Conservation (phyloP, 768 basidiomycete species). For the Lyophyllum shimeji region DNA sequence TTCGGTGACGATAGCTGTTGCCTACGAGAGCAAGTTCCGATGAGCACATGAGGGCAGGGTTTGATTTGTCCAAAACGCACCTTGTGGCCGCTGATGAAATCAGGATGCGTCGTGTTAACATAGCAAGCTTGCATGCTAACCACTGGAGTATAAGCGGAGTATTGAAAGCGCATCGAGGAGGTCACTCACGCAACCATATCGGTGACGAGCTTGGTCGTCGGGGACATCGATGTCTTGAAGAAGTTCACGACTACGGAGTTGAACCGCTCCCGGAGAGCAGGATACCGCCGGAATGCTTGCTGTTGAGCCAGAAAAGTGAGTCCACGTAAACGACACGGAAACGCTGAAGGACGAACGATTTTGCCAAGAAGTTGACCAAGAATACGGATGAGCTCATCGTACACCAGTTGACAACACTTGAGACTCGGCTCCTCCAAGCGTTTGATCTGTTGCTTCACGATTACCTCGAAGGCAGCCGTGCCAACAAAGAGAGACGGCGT, state of each 20-base stretch:
- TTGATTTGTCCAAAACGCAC: constrained; percentile 32
- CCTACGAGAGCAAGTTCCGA: constrained; percentile 39
- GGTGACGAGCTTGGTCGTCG: constrained; percentile 91
- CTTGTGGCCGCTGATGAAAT: constrained; percentile 96
- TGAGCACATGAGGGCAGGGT: constrained; percentile 4
- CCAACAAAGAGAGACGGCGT: constrained; percentile 97
- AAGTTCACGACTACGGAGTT: constrained; percentile 95
- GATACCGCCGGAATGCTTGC: constrained; percentile 96
- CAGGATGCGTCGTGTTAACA: constrained; percentile 98
- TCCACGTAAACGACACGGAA: neutral
- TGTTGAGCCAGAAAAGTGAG: constrained; percentile 28
- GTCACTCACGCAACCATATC: constrained; percentile 86
- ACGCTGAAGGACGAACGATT: constrained; percentile 57
- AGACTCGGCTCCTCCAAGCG: constrained; percentile 91
- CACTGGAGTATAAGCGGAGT: neutral
- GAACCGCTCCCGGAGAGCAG: constrained; percentile 95
- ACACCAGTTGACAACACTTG: constrained; percentile 94
- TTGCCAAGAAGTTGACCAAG: constrained; percentile 88
- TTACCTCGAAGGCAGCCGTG: constrained; percentile 96
- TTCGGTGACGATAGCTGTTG: constrained; percentile 85
- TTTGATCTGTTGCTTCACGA: constrained; percentile 99
- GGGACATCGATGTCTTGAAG: constrained; percentile 91
- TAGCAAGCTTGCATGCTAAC: constrained; percentile 96
- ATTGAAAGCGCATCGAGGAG: neutral
- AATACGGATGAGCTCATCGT: constrained; percentile 96